phyloP scores from a whole-genome alignment of 257 asterid genomes.

The Leonotis leonurus region DNA sequence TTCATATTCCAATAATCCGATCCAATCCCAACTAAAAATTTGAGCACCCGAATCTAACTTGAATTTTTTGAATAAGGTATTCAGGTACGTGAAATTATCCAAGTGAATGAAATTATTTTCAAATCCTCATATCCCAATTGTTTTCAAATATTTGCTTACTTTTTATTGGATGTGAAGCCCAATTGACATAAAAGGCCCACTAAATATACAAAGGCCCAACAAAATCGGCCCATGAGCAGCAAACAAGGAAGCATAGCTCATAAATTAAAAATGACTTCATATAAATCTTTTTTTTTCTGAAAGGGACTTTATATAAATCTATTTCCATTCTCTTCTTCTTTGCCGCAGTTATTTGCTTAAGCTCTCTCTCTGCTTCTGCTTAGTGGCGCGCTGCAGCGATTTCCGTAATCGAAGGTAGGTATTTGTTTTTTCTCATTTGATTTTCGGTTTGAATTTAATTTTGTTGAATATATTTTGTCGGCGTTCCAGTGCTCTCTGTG shows the following conservation, averaged over 20 bases:
- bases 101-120: no score
- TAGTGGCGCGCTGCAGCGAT: not conserved
- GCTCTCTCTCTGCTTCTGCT: not conserved
- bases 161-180: not conserved
- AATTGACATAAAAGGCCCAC: no score
- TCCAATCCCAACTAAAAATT: no score
- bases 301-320: not conserved
- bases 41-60: no score
- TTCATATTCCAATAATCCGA: no score
- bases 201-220: not conserved
- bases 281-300: no score
- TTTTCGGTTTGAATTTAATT: not conserved
- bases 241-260: not conserved
- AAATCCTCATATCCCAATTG: no score
- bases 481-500: no score
- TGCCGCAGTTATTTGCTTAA: not conserved
- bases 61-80: no score
- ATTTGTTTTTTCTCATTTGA: not conserved
- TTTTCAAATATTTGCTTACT: no score
- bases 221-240: not conserved
- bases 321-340: not conserved
- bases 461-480: not conserved
- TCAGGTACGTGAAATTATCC: no score
- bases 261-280: not conserved
- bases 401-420: conserved; percentile 15